Percentiles rank a stretch among this genome's conserved stretches.
These are phyloP conservation scores for Forsythia viridissima DNA, from an alignment of 257 asterid species.

Conservation along the genomic window DNA sequence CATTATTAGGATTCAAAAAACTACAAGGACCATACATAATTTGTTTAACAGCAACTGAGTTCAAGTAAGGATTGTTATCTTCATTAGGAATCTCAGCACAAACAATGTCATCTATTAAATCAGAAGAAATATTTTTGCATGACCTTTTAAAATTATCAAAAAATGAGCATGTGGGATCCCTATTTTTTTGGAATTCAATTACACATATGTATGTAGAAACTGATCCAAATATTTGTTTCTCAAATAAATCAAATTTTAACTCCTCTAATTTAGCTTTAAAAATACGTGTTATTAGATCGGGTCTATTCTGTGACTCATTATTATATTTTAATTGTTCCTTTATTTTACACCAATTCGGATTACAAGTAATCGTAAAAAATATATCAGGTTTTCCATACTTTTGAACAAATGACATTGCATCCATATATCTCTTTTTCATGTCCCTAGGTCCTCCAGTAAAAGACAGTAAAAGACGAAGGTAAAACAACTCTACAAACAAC, in stretches of 20 bases:
- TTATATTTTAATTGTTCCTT: too few species aligned
- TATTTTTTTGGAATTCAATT: background rate
- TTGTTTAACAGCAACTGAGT: background rate
- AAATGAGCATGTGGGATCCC: background rate
- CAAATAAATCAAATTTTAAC: too few species aligned
- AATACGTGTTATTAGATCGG: background rate
- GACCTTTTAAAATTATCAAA: background rate
- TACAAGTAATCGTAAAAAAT: too few species aligned
- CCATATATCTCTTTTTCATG: background rate
- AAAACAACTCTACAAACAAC: too few species aligned
- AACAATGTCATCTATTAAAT: background rate
- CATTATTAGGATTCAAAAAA: background rate
- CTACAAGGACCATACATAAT: conserved; percentile 23
- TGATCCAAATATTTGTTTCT: background rate
- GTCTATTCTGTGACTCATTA: too few species aligned
- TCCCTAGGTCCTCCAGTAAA: background rate
- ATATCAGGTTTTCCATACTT: background rate
- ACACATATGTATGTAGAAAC: background rate
- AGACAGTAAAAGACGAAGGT: background rate
- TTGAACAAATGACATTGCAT: background rate
- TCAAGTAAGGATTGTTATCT: background rate
- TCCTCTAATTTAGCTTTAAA: too few species aligned
- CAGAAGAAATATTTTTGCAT: background rate
- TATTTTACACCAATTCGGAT: too few species aligned
- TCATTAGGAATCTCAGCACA: background rate